Evolutionary conservation across 768 basidiomycete genomes (phyloP).

Genomic region (Macrolepiota albuminosa): DNA sequence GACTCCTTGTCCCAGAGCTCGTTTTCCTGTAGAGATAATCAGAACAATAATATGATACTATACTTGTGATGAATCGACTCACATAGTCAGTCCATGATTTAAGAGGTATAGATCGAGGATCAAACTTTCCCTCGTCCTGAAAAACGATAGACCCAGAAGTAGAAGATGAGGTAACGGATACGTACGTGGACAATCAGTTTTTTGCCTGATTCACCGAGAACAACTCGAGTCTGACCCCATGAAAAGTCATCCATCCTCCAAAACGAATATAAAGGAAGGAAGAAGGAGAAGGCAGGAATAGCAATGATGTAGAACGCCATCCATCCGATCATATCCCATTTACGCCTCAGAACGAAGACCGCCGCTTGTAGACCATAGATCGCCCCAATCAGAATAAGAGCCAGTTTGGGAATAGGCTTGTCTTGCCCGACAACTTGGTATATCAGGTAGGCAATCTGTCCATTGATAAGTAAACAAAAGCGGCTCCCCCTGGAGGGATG

Average conservation of each 20-base stretch:
- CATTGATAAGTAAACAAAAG: slow-evolving; percentile 7
- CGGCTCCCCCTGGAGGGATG: neutral
- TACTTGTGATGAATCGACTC: slow-evolving; percentile 18
- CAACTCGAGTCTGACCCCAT: slow-evolving; percentile 90
- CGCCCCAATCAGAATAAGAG: slow-evolving; percentile 89
- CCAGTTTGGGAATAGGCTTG: slow-evolving; percentile 70
- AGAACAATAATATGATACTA: neutral
- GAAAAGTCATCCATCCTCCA: slow-evolving; percentile 99
- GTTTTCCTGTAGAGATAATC: slow-evolving; percentile 56
- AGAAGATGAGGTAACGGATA: slow-evolving; percentile 19
- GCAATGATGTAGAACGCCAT: slow-evolving; percentile 95
- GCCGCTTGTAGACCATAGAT: slow-evolving; percentile 93
- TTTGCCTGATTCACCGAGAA: slow-evolving; percentile 92
- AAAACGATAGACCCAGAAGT: slow-evolving; percentile 5
- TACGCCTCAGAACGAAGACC: slow-evolving; percentile 86
- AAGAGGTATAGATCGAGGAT: slow-evolving; percentile 87
- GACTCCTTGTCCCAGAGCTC: slow-evolving; percentile 98
- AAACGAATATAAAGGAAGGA: slow-evolving; percentile 92
- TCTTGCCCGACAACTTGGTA: slow-evolving; percentile 68
- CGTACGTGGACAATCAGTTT: slow-evolving; percentile 88
- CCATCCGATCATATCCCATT: slow-evolving; percentile 99
- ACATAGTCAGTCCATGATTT: slow-evolving; percentile 98
- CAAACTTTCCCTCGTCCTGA: slow-evolving; percentile 97
- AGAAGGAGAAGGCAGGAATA: slow-evolving; percentile 89
- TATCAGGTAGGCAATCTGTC: slow-evolving; percentile 82